Evolutionary conservation across 148 eudicot species (phyloP).

Genomic region (Dianthus caryophyllus): DNA sequence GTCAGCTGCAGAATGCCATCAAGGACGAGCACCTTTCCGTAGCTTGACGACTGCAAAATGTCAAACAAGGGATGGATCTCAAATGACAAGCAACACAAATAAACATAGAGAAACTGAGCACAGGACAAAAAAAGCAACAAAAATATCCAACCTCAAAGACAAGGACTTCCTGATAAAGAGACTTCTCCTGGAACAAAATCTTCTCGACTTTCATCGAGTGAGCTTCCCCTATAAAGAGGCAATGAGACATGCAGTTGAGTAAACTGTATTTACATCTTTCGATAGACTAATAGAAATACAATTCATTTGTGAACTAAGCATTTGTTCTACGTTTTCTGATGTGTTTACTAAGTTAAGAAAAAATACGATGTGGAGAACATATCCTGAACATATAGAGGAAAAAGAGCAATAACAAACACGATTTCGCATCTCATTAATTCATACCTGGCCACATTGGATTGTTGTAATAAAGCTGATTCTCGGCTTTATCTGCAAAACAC

Average conservation of each 20-base stretch:
- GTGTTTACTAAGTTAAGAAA: too few relatives aligned
- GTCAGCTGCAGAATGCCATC: constrained; percentile 93
- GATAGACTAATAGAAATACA: neutral
- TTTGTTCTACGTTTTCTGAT: too few relatives aligned
- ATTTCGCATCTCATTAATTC: constrained; percentile 15
- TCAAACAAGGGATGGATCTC: constrained; percentile 1
- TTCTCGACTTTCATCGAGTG: constrained; percentile 81
- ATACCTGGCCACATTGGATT: constrained; percentile 99
- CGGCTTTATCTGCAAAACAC: constrained; percentile 38
- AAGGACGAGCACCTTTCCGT: constrained; percentile 89
- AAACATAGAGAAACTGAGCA: neutral
- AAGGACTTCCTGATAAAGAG: constrained; percentile 79
- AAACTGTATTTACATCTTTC: neutral
- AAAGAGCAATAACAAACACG: neutral
- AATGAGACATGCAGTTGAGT: neutral
- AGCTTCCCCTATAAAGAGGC: constrained; percentile 61
- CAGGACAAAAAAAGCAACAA: neutral
- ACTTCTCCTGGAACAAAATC: constrained; percentile 63
- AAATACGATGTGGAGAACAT: too few relatives aligned
- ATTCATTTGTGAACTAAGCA: neutral
- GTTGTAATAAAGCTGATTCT: constrained; percentile 62
- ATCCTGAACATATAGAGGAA: too few relatives aligned
- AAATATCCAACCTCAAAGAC: constrained; percentile 69
- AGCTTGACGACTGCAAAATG: constrained; percentile 56
- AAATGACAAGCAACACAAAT: constrained; percentile 4